Percentiles rank a stretch among this genome's conserved stretches.
These are phyloP conservation scores for Fusarium foetens DNA, from an alignment of 2,329 filamentous ascomycete genomes.

Conservation along the genomic window DNA sequence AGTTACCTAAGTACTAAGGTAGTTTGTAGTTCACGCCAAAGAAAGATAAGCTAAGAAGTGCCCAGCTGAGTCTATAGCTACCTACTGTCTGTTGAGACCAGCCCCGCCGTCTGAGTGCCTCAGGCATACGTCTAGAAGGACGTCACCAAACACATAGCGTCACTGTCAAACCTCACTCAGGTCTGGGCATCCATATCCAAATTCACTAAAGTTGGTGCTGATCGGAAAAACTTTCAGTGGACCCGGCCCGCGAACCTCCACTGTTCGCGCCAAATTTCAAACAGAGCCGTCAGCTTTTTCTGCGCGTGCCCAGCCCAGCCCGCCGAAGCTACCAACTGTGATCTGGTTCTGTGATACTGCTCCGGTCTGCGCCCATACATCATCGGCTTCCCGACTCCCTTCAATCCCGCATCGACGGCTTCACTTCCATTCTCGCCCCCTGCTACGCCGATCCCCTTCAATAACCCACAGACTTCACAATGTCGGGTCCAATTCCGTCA, in stretches of 20 bases:
- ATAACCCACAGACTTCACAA: constrained; percentile 46
- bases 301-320: constrained; percentile 47
- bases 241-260: constrained; percentile 28
- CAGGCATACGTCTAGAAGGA: constrained; percentile 9
- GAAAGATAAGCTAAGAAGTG: not conserved
- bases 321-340: constrained; percentile 44
- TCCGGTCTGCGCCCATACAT: constrained; percentile 45
- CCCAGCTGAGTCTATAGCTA: not conserved
- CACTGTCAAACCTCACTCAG: not conserved
- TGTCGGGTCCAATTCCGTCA: constrained; percentile 60
- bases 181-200: not conserved
- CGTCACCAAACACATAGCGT: constrained; percentile 15
- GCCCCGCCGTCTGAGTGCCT: constrained; percentile 16
- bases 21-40: not conserved
- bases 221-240: constrained; percentile 48
- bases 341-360: constrained; percentile 32
- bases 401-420: constrained; percentile 42
- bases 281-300: constrained; percentile 48
- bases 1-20: not conserved
- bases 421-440: constrained; percentile 40
- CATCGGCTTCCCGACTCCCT: constrained; percentile 45
- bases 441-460: constrained; percentile 31
- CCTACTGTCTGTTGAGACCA: not conserved
- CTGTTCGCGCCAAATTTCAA: constrained; percentile 47
- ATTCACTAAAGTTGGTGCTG: constrained; percentile 17